Conservation (phyloP, 1,284 basidiomycete species). For the Tremellales sp. region DNA sequence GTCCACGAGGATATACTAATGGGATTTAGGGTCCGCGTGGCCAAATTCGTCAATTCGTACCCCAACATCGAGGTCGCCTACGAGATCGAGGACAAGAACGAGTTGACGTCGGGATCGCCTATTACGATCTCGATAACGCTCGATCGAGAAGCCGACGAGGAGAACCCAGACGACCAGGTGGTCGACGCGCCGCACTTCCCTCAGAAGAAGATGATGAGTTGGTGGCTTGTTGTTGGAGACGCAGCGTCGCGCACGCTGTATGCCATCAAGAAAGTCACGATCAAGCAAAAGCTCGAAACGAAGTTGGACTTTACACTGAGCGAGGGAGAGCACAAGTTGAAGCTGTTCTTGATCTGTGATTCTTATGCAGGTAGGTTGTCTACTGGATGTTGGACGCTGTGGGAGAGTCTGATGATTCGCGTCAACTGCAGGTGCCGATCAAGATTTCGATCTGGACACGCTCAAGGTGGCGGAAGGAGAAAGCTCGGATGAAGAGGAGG, state of each 20-base stretch:
- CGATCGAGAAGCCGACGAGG: constrained; percentile 75
- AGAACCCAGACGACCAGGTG: constrained; percentile 63
- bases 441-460: constrained; percentile 74
- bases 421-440: constrained; percentile 59
- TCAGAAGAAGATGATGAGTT: constrained; percentile 82
- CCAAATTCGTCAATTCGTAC: constrained; percentile 90
- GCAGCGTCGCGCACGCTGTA: constrained; percentile 65
- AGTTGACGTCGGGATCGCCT: constrained; percentile 76
- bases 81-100: constrained; percentile 71
- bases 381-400: neutral
- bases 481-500: constrained; percentile 63
- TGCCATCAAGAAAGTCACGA: constrained; percentile 92
- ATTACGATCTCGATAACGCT: constrained; percentile 77
- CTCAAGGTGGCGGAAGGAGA: constrained; percentile 85
- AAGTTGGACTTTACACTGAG: constrained; percentile 86
- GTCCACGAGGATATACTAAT: constrained; percentile 23
- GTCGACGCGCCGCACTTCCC: constrained; percentile 93
- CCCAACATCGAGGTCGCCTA: constrained; percentile 81
- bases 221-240: constrained; percentile 96
- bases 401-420: neutral
- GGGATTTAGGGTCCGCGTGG: constrained; percentile 60
- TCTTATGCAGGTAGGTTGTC: constrained; percentile 63
- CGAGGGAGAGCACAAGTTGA: constrained; percentile 67
- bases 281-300: constrained; percentile 69
- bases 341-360: constrained; percentile 90